Conservation (phyloP, 352 stramenopile genomes). For the Aphanomyces astaci region DNA sequence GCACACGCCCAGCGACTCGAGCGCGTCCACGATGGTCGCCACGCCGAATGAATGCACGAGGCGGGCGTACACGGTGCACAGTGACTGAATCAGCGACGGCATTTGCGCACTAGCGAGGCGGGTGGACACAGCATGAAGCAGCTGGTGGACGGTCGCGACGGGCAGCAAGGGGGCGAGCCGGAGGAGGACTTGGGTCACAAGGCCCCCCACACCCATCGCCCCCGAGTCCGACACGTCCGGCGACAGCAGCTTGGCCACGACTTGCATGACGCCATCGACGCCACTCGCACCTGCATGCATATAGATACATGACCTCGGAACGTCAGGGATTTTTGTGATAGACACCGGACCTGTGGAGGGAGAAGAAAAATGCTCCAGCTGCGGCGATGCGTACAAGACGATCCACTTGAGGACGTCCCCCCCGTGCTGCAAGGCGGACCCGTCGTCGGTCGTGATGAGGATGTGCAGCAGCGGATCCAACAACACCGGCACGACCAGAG, state of each 20-base stretch:
- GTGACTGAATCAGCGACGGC: constrained; percentile 64
- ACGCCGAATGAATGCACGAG: constrained; percentile 63
- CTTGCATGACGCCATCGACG: constrained; percentile 57
- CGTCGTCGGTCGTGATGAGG: constrained; percentile 52
- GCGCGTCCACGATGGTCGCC: constrained; percentile 49
- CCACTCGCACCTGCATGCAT: constrained; percentile 34
- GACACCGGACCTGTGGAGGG: constrained; percentile 8
- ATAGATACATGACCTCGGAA: not conserved
- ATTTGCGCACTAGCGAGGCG: constrained; percentile 59
- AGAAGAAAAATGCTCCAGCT: constrained; percentile 45
- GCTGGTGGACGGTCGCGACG: constrained; percentile 57
- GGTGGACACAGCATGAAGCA: constrained; percentile 57
- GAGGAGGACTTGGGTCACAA: constrained; percentile 75
- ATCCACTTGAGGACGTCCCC: constrained; percentile 79
- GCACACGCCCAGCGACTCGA: constrained; percentile 72
- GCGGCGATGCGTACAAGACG: constrained; percentile 65
- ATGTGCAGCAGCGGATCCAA: constrained; percentile 66
- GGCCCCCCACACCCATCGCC: constrained; percentile 57
- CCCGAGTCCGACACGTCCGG: constrained; percentile 58
- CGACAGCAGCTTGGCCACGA: constrained; percentile 63
- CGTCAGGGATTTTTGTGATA: no score
- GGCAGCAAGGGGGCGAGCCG: constrained; percentile 55
- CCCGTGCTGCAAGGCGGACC: constrained; percentile 64
- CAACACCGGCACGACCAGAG: constrained; percentile 56
- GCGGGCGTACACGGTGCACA: constrained; percentile 77